Evolutionary conservation across 352 stramenopile genomes (phyloP).

Genomic region (Phytophthora hybrid): DNA sequence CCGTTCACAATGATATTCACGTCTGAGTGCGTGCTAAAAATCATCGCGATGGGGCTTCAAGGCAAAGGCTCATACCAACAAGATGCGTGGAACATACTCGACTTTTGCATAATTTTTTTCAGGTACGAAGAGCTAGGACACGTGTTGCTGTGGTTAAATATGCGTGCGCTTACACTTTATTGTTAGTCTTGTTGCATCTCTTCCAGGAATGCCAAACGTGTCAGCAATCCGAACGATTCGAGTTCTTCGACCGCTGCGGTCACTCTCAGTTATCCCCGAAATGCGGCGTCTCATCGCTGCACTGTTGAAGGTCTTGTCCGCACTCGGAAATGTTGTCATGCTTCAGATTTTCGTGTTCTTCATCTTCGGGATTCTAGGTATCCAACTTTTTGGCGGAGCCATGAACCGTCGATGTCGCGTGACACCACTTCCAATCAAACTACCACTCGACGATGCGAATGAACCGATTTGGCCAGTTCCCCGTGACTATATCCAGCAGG

Average conservation of each 20-base stretch:
- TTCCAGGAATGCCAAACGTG: constrained; percentile 78
- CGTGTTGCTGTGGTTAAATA: neutral
- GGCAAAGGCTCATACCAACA: constrained; percentile 75
- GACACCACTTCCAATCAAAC: constrained; percentile 74
- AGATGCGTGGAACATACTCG: constrained; percentile 92
- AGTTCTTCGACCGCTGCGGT: constrained; percentile 89
- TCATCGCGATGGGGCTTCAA: constrained; percentile 87
- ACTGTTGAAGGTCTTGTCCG: constrained; percentile 85
- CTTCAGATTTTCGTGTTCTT: constrained; percentile 93
- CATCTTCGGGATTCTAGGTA: constrained; percentile 92
- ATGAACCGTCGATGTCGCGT: constrained; percentile 87
- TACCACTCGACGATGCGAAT: constrained; percentile 47
- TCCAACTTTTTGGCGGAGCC: constrained; percentile 88
- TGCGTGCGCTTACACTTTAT: neutral
- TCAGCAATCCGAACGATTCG: constrained; percentile 88
- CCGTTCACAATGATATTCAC: constrained; percentile 92
- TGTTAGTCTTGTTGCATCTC: constrained; percentile 56
- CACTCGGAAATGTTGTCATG: constrained; percentile 89
- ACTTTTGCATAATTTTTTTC: constrained; percentile 93
- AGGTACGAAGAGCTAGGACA: constrained; percentile 46
- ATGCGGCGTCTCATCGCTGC: constrained; percentile 85
- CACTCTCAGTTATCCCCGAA: constrained; percentile 86
- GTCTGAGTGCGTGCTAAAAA: constrained; percentile 91
- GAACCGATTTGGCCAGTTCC: constrained; percentile 62
- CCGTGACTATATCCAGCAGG: constrained; percentile 51